These are phyloP conservation scores for Tanacetum coccineum DNA, from an alignment of 129 eudicot genomes.

Conservation along the genomic window DNA sequence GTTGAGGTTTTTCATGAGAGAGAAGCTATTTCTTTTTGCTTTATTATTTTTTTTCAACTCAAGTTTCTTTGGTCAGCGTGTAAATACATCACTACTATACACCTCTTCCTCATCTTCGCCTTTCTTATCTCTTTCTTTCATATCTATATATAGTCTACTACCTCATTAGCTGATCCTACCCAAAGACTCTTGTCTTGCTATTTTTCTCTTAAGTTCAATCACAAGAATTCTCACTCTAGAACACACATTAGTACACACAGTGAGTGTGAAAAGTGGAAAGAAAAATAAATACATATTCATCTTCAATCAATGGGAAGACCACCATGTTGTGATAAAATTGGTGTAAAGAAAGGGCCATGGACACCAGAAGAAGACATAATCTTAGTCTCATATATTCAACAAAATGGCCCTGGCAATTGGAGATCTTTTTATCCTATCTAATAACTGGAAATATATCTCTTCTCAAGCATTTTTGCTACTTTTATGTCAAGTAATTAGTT, in stretches of 20 bases:
- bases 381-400: constrained; percentile 51
- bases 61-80: constrained; percentile 37
- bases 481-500: too few species aligned
- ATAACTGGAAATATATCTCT: too few species aligned
- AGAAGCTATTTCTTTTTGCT: constrained; percentile 24
- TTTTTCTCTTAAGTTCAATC: constrained; percentile 22
- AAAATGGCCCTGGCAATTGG: constrained; percentile 79
- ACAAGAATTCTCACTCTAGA: constrained; percentile 9
- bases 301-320: constrained; percentile 55
- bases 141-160: constrained; percentile 34
- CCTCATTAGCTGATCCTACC: neutral
- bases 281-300: constrained; percentile 15
- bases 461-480: too few species aligned
- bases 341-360: constrained; percentile 67
- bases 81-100: constrained; percentile 15
- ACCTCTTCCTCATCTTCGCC: constrained; percentile 12
- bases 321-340: constrained; percentile 61
- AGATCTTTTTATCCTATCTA: constrained; percentile 56
- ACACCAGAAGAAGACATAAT: constrained; percentile 57
- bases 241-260: constrained; percentile 3
- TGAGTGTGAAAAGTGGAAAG: constrained; percentile 2
- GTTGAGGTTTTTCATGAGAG: constrained; percentile 29
- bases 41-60: constrained; percentile 17
- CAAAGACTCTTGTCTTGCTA: constrained; percentile 32
- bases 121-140: constrained; percentile 24